Percentiles rank a stretch among this genome's conserved stretches.
These are phyloP conservation scores for Helicocarpus griseus DNA, from an alignment of 2,329 filamentous ascomycete genomes.

Conservation along the genomic window DNA sequence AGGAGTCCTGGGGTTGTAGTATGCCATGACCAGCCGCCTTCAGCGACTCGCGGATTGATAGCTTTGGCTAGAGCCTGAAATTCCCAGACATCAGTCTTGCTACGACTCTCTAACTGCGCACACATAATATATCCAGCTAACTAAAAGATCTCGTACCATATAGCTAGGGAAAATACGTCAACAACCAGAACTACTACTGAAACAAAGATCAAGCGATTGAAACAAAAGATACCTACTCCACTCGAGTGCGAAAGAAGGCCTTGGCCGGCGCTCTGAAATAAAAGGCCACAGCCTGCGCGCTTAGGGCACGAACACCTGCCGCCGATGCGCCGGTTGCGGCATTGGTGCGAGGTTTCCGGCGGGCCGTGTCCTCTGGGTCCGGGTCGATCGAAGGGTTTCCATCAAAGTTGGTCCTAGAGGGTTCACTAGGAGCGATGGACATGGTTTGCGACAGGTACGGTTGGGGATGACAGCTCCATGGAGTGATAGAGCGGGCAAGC, in stretches of 20 bases:
- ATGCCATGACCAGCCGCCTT: conserved; percentile 47
- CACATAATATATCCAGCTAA: background rate
- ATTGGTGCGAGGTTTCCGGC: conserved; percentile 45
- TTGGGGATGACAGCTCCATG: background rate
- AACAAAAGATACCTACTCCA: conserved; percentile 57
- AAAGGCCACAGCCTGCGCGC: conserved; percentile 74
- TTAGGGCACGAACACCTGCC: conserved; percentile 72
- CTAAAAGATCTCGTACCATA: conserved; percentile 33
- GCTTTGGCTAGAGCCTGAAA: conserved; percentile 51
- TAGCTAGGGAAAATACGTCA: conserved; percentile 29
- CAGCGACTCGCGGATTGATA: conserved; percentile 45
- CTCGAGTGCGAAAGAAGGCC: conserved; percentile 80
- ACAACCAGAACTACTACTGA: background rate
- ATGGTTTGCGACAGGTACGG: background rate
- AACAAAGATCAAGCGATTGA: conserved; percentile 9
- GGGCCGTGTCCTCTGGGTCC: conserved; percentile 17
- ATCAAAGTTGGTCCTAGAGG: conserved; percentile 11
- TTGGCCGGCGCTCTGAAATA: conserved; percentile 89
- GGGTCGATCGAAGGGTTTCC: conserved; percentile 7
- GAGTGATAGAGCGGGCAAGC: no score
- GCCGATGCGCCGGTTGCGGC: conserved; percentile 68
- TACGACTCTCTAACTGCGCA: background rate
- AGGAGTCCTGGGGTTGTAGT: conserved; percentile 53
- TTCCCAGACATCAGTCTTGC: conserved; percentile 3
- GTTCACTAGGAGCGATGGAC: background rate